Base-by-base conservation (phyloP, 805 yeast species). In the Suhomyces sp. region DNA sequence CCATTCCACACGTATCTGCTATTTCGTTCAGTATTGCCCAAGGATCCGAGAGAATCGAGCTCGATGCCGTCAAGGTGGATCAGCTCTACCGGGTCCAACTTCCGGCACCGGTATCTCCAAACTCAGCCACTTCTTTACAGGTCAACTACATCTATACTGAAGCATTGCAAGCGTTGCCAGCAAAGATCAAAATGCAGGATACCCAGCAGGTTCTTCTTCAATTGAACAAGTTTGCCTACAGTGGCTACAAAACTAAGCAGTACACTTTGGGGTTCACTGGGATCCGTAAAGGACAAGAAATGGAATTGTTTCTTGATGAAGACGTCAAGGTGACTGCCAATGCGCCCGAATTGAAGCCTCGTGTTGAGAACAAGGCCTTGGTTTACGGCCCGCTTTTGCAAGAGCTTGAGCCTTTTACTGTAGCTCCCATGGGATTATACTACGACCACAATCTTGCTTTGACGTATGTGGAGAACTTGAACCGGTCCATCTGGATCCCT, bases 401-500 rank as follows among this genome's bases (percentile, higher is more conserved):
- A 44, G 65, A 50, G 53, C 67, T 83, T 44, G 68, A 64, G 24
- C 79, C 92, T 2, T 79, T 72, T 58, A 67, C 81, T 0, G 60
- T 70, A 27, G 60, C 69, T 20, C 79, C 82, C n/a, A 63, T 86
- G 63, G 77, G 80, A 2, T 65, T 91, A 33, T 68, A 81, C 35
- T 92, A 80, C 71, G 81, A 79, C 51, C 89, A 82, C 68, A 83
- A 84, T 58, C 60, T 69, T 20, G 96, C 97, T 12, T 62, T 90
- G 51, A 71, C 84, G 17, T 78, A 80, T 56, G 87, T 84, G 21
- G 75, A 78, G 56, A 76, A 73, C 53, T 76, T 90, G 54, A 75
- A 81, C 53, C 81, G 97, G 64, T 87, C 87, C 46, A 67, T 88
- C 48, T 93, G 98, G 97, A 75, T 92, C 48, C 93, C 97, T 2